Conservation (phyloP, 306 rosid species). For the Pyrus communis region DNA sequence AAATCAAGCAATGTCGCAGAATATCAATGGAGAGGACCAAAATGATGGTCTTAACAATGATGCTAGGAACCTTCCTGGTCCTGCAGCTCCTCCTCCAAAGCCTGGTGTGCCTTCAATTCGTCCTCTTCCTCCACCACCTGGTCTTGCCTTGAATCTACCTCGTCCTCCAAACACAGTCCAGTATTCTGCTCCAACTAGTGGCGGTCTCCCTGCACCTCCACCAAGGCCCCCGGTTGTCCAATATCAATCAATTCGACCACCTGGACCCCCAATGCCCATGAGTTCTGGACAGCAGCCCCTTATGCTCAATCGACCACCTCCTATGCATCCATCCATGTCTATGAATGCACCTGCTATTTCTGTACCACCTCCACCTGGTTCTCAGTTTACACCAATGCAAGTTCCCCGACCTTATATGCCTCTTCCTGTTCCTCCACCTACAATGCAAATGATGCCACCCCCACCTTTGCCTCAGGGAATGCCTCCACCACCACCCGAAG, state of each 20-base stretch:
- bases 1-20: constrained; percentile 89
- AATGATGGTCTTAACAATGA: constrained; percentile 48
- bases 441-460: constrained; percentile 76
- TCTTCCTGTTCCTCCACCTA: constrained; percentile 45
- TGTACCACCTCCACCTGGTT: constrained; percentile 91
- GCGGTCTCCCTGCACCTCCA: constrained; percentile 50
- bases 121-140: constrained; percentile 93
- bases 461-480: constrained; percentile 82
- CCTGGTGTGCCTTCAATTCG: constrained; percentile 76
- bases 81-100: constrained; percentile 87
- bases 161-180: constrained; percentile 52
- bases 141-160: constrained; percentile 86
- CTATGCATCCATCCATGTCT: constrained; percentile 52
- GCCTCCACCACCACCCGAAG: constrained; percentile 92
- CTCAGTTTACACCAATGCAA: constrained; percentile 56
- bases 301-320: constrained; percentile 50
- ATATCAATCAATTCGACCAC: constrained; percentile 59
- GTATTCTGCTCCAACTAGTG: constrained; percentile 51
- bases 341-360: constrained; percentile 45
- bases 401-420: constrained; percentile 56
- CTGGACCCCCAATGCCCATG: constrained; percentile 55
- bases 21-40: constrained; percentile 59
- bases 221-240: constrained; percentile 55
- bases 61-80: constrained; percentile 66
- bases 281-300: constrained; percentile 57